Base-by-base conservation (phyloP, 2,329 filamentous ascomycete species). In the Pseudonectria buxi region DNA sequence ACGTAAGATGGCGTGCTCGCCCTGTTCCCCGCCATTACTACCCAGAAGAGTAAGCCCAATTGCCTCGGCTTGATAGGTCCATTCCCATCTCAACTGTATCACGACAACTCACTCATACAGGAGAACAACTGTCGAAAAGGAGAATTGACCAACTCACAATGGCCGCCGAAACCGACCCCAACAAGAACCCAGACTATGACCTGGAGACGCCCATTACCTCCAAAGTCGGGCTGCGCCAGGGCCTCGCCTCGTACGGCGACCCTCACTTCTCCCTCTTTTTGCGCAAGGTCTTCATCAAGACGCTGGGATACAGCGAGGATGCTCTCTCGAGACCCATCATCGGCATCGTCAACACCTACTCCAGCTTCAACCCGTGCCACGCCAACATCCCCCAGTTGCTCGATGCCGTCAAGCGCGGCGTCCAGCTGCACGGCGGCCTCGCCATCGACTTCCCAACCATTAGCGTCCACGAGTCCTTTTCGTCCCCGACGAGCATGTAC, bases 231-330 rank as follows among this genome's bases (percentile, higher is more conserved):
- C 64, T 86, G 22, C 71, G 78, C 7, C 76, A 78, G 46, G 77
- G 76, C 2, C 68, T 86, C 1, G 72, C 81, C 3, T 76, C 74
- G 1, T 86, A 86, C 46, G 83, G 83, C 29, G 83, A 87, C 46
- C 67, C 80, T 6, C 82, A 86, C 58, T 87, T 87, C 62, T 82
- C 79, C 0, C 69, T 86, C 2, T 86, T 86, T 51, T 68, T 86
- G 1, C 72, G 83, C 24, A 86, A 86, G 50, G 81, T 80, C 15
- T 86, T 86, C 57, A 86, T 86, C 64, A 86, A 86, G 57, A 81
- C 82, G 0, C 67, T 85, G 2, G 83, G 83, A 0, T 86, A 85
- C 55, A 78, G 75, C 39, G 82, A 86, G 45, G 80, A 83, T 49
- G 77, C 82, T 0, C 71, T 87, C 0, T 78, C 77, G 0, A 64